Evolutionary conservation across 2,329 filamentous ascomycete species (phyloP).

Genomic region (Neonectria hederae): DNA sequence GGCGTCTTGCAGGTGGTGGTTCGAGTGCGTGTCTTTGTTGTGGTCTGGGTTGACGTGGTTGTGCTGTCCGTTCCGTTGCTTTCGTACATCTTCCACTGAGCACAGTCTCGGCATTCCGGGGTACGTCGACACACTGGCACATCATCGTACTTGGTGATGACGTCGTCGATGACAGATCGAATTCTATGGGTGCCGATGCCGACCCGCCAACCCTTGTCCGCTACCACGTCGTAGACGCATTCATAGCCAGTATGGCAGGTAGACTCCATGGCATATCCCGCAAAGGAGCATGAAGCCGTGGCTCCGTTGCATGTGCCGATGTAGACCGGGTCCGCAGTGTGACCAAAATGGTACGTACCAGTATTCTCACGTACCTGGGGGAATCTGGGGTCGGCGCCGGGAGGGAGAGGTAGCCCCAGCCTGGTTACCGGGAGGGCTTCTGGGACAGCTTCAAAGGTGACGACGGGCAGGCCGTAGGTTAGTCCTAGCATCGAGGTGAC

Average conservation of each 20-base stretch:
- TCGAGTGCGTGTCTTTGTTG: slow-evolving; percentile 75
- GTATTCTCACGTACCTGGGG: slow-evolving; percentile 78
- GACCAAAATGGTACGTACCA: slow-evolving; percentile 89
- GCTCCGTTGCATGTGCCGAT: slow-evolving; percentile 94
- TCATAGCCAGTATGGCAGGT: slow-evolving; percentile 89
- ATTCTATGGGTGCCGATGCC: slow-evolving; percentile 94
- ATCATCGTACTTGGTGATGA: slow-evolving; percentile 82
- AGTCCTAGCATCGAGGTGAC: slow-evolving; percentile 88
- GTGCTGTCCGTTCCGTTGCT: slow-evolving; percentile 87
- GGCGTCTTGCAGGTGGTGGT: slow-evolving; percentile 91
- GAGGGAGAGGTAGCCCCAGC: slow-evolving; percentile 85
- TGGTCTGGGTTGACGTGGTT: slow-evolving; percentile 66
- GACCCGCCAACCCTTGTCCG: slow-evolving; percentile 90
- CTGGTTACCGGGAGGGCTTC: slow-evolving; percentile 88
- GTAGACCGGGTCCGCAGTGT: slow-evolving; percentile 94
- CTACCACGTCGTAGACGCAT: slow-evolving; percentile 92
- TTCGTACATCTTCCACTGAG: slow-evolving; percentile 92
- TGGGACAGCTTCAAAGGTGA: slow-evolving; percentile 93
- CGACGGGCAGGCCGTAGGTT: slow-evolving; percentile 88
- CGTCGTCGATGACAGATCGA: slow-evolving; percentile 84
- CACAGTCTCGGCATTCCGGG: slow-evolving; percentile 86
- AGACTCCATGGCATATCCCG: slow-evolving; percentile 92
- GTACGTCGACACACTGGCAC: slow-evolving; percentile 82
- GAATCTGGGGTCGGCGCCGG: slow-evolving; percentile 75
- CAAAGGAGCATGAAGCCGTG: slow-evolving; percentile 88